phyloP scores from a whole-genome alignment of 2,329 filamentous ascomycete species.

The Aspergillus ochraceus region DNA sequence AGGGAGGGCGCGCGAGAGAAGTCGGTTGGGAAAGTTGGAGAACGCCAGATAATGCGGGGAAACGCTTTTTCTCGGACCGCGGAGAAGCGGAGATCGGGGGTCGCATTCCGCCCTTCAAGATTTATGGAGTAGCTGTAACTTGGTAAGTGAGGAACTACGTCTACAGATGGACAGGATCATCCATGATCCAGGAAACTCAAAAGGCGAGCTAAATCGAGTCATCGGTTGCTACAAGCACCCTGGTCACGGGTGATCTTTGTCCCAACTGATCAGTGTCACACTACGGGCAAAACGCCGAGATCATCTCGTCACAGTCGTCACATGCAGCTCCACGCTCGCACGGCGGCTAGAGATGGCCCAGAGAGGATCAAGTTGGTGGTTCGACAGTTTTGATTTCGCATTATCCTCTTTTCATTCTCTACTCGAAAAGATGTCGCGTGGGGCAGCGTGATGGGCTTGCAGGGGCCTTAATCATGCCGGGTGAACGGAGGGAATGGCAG shows the following conservation, averaged over 20 bases:
- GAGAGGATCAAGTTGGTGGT: neutral
- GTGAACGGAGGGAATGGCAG: too few relatives aligned
- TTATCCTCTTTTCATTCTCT: neutral
- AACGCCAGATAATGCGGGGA: slow-evolving; percentile 11
- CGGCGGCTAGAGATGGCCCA: neutral
- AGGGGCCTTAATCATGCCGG: neutral
- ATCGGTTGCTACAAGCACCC: neutral
- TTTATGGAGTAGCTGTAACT: neutral
- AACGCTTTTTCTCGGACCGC: slow-evolving; percentile 9
- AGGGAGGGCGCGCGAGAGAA: neutral
- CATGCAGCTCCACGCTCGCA: neutral
- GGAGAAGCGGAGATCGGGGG: slow-evolving; percentile 7
- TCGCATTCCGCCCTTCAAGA: neutral
- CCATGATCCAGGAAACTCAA: neutral
- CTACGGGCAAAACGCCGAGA: neutral
- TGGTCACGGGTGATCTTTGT: neutral
- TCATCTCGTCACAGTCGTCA: neutral
- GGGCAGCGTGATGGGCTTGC: neutral
- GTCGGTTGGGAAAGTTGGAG: slow-evolving; percentile 3
- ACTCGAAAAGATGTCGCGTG: neutral
- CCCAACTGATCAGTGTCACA: neutral
- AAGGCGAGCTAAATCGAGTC: neutral
- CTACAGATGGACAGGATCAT: neutral
- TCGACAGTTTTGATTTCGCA: neutral
- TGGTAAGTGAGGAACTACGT: too few relatives aligned